Conservation (phyloP, 257 asterid species). For the Ophiorrhiza pumila region DNA sequence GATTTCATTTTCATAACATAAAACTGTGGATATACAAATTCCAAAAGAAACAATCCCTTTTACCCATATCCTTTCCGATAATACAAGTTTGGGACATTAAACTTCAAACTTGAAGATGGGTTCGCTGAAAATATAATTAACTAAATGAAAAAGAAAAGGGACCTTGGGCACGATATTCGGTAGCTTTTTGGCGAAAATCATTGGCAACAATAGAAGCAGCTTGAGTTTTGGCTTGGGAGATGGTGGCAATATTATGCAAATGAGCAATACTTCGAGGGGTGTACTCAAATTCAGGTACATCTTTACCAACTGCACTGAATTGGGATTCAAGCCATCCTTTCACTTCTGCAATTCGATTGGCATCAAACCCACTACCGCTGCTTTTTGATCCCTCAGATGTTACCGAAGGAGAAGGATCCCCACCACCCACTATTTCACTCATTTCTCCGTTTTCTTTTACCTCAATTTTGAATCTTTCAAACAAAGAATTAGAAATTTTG, state of each 20-base stretch:
- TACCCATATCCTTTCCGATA: background rate
- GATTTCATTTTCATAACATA: background rate
- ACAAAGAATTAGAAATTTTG: background rate
- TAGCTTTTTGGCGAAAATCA: slow-evolving; percentile 87
- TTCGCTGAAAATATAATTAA: background rate
- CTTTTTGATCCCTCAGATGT: slow-evolving; percentile 49
- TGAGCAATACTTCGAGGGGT: slow-evolving; percentile 80
- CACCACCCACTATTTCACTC: slow-evolving; percentile 59
- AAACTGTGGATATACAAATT: background rate
- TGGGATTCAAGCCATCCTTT: slow-evolving; percentile 84
- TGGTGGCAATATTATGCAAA: slow-evolving; percentile 66
- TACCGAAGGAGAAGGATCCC: slow-evolving; percentile 50
- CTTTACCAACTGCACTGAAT: slow-evolving; percentile 80
- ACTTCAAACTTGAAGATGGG: background rate
- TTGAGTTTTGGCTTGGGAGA: slow-evolving; percentile 89
- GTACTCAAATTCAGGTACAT: slow-evolving; percentile 89
- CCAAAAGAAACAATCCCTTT: background rate
- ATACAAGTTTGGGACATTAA: background rate
- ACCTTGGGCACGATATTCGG: slow-evolving; percentile 94
- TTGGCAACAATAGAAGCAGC: slow-evolving; percentile 85
- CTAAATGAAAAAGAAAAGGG: background rate
- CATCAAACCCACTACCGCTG: slow-evolving; percentile 61
- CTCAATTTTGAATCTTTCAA: background rate
- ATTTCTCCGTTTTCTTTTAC: slow-evolving; percentile 22
- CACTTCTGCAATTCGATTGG: slow-evolving; percentile 76